Conservation (phyloP, 2,329 filamentous ascomycete species). For the Ophiostoma triangulosporum region DNA sequence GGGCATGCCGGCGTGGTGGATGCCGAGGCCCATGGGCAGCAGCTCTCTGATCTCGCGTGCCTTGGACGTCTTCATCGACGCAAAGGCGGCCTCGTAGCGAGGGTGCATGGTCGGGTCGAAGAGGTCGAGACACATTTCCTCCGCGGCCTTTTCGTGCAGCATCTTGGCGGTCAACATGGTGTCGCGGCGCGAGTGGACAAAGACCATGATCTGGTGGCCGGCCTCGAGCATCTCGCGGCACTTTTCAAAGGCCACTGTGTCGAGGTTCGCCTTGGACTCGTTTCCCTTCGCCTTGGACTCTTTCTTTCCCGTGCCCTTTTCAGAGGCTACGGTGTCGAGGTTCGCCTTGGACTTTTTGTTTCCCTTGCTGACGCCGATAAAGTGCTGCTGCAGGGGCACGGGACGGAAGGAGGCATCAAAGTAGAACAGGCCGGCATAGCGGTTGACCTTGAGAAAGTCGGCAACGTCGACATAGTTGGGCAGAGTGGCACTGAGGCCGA, state of each 20-base stretch:
- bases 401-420: slow-evolving; percentile 94
- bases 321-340: slow-evolving; percentile 91
- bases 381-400: slow-evolving; percentile 92
- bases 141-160: slow-evolving; percentile 73
- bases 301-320: slow-evolving; percentile 84
- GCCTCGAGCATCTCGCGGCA: slow-evolving; percentile 80
- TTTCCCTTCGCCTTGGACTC: slow-evolving; percentile 82
- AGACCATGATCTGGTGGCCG: slow-evolving; percentile 98
- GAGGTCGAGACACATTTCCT: slow-evolving; percentile 64
- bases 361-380: slow-evolving; percentile 89
- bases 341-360: slow-evolving; percentile 76
- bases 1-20: slow-evolving; percentile 95
- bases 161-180: slow-evolving; percentile 79
- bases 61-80: slow-evolving; percentile 74
- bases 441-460: slow-evolving; percentile 93
- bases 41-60: slow-evolving; percentile 81
- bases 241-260: slow-evolving; percentile 81
- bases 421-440: slow-evolving; percentile 85
- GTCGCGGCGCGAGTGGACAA: slow-evolving; percentile 93
- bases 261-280: slow-evolving; percentile 76
- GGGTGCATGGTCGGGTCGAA: slow-evolving; percentile 73
- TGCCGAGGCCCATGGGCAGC: slow-evolving; percentile 78
- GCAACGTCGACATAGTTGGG: slow-evolving; percentile 96
- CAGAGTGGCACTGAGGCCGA: slow-evolving; percentile 87
- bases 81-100: slow-evolving; percentile 63